Conservation (phyloP, 306 rosid genomes). For the Gleditsia sinensis region DNA sequence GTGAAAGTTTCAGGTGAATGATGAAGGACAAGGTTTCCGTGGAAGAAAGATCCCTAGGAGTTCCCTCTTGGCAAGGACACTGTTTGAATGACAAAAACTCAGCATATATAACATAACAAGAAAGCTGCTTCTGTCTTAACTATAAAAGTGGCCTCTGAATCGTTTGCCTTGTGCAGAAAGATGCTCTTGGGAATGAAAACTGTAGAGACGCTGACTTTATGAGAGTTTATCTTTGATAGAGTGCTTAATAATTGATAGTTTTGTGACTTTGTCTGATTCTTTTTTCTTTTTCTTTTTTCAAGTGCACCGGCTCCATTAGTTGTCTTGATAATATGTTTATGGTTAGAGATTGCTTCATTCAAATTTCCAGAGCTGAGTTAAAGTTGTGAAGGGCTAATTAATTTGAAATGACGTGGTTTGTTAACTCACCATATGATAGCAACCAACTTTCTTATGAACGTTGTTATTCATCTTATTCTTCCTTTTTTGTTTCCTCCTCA, state of each 20-base stretch:
- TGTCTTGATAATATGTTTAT: conserved; percentile 21
- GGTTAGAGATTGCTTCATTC: neutral
- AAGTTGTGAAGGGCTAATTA: neutral
- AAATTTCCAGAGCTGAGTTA: neutral
- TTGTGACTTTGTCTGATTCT: neutral
- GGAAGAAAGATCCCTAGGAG: conserved; percentile 50
- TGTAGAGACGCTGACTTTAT: conserved; percentile 17
- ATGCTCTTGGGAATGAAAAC: conserved; percentile 49
- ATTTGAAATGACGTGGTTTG: neutral
- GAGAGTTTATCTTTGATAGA: conserved; percentile 24
- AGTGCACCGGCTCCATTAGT: conserved; percentile 1
- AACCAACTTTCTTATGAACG: too few species aligned
- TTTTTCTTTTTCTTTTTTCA: conserved; percentile 5
- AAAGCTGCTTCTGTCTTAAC: conserved; percentile 34
- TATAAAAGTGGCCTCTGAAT: conserved; percentile 30
- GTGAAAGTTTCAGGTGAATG: conserved; percentile 42
- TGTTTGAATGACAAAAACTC: conserved; percentile 44
- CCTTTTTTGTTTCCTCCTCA: neutral
- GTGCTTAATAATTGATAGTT: conserved; percentile 29
- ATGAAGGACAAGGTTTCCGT: conserved; percentile 49
- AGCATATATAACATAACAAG: conserved; percentile 29
- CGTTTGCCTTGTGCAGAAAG: conserved; percentile 38
- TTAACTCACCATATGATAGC: too few species aligned
- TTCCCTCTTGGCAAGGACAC: conserved; percentile 43
- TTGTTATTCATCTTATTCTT: neutral